A percentile compares a stretch with the other conserved stretches of the same genome.
Evolutionary conservation across 768 basidiomycete species (phyloP).

Genomic region (Tylopilus rubrobrunneus): DNA sequence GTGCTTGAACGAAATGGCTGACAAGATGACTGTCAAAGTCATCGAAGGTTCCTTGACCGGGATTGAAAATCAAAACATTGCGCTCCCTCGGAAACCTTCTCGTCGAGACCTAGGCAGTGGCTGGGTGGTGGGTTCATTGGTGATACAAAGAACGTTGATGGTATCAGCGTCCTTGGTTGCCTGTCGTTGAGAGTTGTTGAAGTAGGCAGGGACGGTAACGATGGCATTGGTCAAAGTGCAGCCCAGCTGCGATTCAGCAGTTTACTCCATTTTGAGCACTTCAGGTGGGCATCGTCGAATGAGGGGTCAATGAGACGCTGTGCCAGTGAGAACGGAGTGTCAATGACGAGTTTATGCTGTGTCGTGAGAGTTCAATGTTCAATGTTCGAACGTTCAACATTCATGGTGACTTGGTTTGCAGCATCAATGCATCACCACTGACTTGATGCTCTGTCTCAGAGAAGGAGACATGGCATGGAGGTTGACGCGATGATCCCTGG

Average conservation of each 20-base stretch:
- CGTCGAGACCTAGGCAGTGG: conserved; percentile 99
- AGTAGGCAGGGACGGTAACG: conserved; percentile 95
- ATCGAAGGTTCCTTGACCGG: conserved; percentile 98
- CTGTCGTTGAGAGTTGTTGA: conserved; percentile 98
- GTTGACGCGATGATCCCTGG: no score
- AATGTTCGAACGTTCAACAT: no score
- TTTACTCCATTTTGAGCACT: conserved; percentile 92
- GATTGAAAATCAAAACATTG: conserved; percentile 97
- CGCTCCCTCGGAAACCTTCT: conserved; percentile 84
- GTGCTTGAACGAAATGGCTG: conserved; percentile 93
- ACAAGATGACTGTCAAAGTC: conserved; percentile 98
- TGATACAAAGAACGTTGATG: conserved; percentile 97
- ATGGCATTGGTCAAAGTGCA: conserved; percentile 83
- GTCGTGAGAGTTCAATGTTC: no score
- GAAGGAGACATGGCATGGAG: no score
- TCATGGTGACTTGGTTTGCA: no score
- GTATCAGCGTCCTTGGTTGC: conserved; percentile 97
- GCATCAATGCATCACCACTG: no score
- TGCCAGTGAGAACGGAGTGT: no score
- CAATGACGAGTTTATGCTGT: no score
- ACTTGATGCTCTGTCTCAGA: no score
- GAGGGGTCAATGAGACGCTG: no score
- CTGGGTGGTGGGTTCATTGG: conserved; percentile 98
- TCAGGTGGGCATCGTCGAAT: no score
- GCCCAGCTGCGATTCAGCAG: conserved; percentile 94